Conservation (phyloP, 345 rosid genomes). For the Brassica cretica region DNA sequence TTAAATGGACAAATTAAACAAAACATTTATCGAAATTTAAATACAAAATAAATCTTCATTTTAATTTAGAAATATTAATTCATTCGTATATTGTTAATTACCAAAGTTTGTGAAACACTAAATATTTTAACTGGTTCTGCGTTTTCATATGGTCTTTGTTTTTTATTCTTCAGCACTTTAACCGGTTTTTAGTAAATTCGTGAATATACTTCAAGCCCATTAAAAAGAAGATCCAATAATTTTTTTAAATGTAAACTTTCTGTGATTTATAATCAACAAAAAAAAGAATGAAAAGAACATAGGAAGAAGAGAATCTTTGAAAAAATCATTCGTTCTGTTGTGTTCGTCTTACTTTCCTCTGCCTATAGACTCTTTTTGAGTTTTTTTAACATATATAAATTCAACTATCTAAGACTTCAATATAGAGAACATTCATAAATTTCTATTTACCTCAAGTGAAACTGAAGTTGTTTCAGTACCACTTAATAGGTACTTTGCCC, state of each 20-base stretch:
- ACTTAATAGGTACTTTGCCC: slow-evolving; percentile 85
- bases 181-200: too few relatives aligned
- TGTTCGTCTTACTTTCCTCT: not conserved
- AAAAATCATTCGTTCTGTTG: not conserved
- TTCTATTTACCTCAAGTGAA: slow-evolving; percentile 77
- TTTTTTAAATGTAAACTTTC: not conserved
- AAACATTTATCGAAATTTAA: too few relatives aligned
- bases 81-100: too few relatives aligned
- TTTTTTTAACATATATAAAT: not conserved
- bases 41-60: too few relatives aligned
- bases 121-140: too few relatives aligned
- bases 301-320: not conserved
- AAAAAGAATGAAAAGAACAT: not conserved
- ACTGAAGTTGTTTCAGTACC: slow-evolving; percentile 98
- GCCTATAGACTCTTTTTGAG: not conserved
- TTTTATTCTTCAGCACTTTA: too few relatives aligned
- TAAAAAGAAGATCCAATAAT: too few relatives aligned
- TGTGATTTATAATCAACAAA: not conserved
- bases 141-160: too few relatives aligned
- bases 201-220: too few relatives aligned
- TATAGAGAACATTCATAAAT: not conserved
- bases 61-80: too few relatives aligned
- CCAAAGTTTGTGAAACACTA: too few relatives aligned
- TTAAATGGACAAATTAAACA: too few relatives aligned
- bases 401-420: not conserved